A percentile compares a stretch with the other conserved stretches of the same genome.
Conservation (phyloP, 139 green algal genomes). For the Chlamydomonas sp. region DNA sequence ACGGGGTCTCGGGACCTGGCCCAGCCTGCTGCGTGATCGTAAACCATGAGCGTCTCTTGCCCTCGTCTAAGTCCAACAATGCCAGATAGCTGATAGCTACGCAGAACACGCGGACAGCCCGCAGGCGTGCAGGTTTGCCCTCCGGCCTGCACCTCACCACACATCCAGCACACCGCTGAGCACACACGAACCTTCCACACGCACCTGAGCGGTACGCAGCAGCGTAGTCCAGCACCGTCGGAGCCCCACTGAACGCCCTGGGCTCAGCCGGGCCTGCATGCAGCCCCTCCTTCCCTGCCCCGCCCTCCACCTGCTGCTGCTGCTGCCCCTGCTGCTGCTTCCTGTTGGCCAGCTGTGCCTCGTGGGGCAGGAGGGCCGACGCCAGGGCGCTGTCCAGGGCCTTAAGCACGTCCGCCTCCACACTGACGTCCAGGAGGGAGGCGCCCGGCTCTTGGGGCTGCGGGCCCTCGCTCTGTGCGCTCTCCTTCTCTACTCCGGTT, state of each 20-base stretch:
- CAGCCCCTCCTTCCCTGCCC: not conserved
- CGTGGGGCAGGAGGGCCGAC: not conserved
- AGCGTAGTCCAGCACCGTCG: conserved; percentile 40
- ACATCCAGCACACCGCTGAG: not conserved
- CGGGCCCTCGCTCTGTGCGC: too few relatives aligned
- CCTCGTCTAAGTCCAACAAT: not conserved
- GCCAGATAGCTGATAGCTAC: too few relatives aligned
- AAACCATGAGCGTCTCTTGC: not conserved
- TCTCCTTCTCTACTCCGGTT: too few relatives aligned
- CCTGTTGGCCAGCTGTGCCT: too few relatives aligned
- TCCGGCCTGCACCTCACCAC: not conserved
- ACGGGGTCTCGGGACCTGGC: not conserved
- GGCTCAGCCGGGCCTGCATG: not conserved
- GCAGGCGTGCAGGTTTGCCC: not conserved
- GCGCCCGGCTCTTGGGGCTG: too few relatives aligned
- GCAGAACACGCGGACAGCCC: too few relatives aligned
- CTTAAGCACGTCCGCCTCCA: not conserved
- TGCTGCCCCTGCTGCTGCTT: not conserved
- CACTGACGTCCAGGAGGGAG: too few relatives aligned
- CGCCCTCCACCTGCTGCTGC: not conserved
- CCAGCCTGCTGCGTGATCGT: not conserved
- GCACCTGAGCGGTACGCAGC: conserved; percentile 33
- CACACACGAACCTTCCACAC: not conserved
- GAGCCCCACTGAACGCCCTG: not conserved
- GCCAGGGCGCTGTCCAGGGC: not conserved